Percentiles rank a stretch among this genome's conserved stretches.
These are phyloP conservation scores for Deinandra increscens DNA, from an alignment of 129 eudicot genomes.

Conservation along the genomic window DNA sequence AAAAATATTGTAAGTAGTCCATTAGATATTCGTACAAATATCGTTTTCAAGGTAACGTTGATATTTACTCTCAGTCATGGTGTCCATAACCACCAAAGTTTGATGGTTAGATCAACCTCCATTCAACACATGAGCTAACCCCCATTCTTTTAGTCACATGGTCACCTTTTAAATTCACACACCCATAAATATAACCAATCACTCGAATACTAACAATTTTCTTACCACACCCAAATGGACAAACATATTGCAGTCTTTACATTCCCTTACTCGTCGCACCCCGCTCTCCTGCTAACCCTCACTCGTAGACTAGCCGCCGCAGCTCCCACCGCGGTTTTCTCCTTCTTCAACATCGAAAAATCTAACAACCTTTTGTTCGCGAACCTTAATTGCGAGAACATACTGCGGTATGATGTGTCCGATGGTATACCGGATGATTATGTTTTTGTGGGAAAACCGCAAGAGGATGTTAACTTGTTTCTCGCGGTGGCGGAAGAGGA, in stretches of 20 bases:
- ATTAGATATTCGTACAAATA: too few relatives aligned
- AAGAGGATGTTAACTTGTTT: slow-evolving; percentile 54
- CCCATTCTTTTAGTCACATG: neutral
- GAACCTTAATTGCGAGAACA: slow-evolving; percentile 11
- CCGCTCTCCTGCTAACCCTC: slow-evolving; percentile 45
- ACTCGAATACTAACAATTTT: neutral
- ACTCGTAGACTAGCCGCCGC: slow-evolving; percentile 44
- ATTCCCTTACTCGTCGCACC: slow-evolving; percentile 66
- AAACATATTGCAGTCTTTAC: slow-evolving; percentile 53
- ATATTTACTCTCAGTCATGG: neutral
- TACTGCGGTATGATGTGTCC: slow-evolving; percentile 38
- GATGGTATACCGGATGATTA: slow-evolving; percentile 56
- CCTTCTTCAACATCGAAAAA: slow-evolving; percentile 42
- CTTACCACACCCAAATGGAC: neutral
- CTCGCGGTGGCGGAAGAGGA: slow-evolving; percentile 50
- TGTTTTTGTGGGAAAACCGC: slow-evolving; percentile 39
- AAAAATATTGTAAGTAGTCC: too few relatives aligned
- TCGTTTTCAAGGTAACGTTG: too few relatives aligned
- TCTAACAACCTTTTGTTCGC: slow-evolving; percentile 37
- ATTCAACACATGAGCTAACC: slow-evolving; percentile 6
- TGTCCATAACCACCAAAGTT: neutral
- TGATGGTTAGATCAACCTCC: neutral
- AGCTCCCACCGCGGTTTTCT: slow-evolving; percentile 39
- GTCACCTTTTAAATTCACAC: neutral
- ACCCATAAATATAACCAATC: neutral